These are phyloP conservation scores for Anaeramoeba ignava DNA, from an alignment of 78 protist species.

Conservation along the genomic window DNA sequence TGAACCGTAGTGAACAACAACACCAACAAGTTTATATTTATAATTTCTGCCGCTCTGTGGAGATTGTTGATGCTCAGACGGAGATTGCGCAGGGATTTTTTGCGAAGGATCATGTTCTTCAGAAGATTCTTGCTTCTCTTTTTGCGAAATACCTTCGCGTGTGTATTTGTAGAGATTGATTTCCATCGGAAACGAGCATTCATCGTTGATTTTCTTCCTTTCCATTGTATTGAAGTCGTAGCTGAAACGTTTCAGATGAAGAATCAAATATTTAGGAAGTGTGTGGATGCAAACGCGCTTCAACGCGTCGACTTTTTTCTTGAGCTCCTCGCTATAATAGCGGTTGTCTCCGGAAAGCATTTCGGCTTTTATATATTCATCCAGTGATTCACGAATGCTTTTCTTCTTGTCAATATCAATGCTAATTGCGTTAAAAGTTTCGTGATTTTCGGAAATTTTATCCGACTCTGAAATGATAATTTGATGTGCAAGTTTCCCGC, in stretches of 20 bases:
- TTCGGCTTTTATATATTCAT: not conserved
- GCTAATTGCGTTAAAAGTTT: not conserved
- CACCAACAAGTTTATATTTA: not conserved
- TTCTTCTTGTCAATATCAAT: not conserved
- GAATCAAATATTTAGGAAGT: not conserved
- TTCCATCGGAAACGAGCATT: not conserved
- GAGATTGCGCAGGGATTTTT: no score
- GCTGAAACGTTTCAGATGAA: not conserved
- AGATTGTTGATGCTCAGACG: not conserved
- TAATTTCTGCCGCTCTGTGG: not conserved
- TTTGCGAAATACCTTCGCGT: not conserved
- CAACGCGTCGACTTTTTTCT: not conserved
- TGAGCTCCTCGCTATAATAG: not conserved
- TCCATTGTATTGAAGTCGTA: not conserved
- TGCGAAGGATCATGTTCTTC: not conserved
- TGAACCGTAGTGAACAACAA: not conserved
- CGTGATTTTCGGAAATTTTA: not conserved
- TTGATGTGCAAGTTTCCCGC: not conserved
- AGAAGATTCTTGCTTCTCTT: not conserved
- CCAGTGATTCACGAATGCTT: not conserved
- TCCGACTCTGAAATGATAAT: not conserved
- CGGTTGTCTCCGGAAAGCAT: not conserved
- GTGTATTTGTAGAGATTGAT: not conserved
- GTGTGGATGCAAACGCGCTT: not conserved
- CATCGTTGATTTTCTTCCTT: not conserved